phyloP scores from a whole-genome alignment of 2,329 filamentous ascomycete genomes.

The Mycogone perniciosa region DNA sequence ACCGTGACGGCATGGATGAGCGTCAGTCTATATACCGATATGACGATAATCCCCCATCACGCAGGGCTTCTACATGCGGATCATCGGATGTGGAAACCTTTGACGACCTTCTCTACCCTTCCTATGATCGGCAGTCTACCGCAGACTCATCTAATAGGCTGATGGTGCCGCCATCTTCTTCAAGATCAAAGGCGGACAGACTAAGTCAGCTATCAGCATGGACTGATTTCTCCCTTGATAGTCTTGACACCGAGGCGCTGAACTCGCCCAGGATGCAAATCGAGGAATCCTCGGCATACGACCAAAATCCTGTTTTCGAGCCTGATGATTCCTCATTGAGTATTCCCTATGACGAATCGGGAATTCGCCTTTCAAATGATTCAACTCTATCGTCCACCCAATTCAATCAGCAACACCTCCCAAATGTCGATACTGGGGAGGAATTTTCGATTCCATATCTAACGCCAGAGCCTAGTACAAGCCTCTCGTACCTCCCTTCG shows the following conservation, averaged over 20 bases:
- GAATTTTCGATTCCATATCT: conserved; percentile 46
- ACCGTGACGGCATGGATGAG: conserved; percentile 23
- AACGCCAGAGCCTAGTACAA: conserved; percentile 27
- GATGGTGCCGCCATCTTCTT: conserved; percentile 41
- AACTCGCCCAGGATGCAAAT: conserved; percentile 25
- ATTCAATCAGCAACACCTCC: conserved; percentile 35
- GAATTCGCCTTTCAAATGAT: conserved; percentile 20
- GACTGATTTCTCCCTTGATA: conserved; percentile 55
- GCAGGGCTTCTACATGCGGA: conserved; percentile 35
- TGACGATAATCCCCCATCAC: conserved; percentile 26
- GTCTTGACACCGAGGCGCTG: conserved; percentile 32
- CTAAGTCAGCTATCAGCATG: conserved; percentile 52
- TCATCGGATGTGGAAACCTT: conserved; percentile 29
- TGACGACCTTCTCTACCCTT: conserved; percentile 23
- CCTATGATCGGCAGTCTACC: conserved; percentile 22
- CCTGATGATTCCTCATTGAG: conserved; percentile 15
- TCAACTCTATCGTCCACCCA: conserved; percentile 22
- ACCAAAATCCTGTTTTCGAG: conserved; percentile 1
- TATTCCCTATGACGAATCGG: conserved; percentile 15
- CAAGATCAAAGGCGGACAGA: conserved; percentile 37
- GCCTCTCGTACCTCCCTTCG: conserved; percentile 28
- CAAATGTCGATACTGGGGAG: conserved; percentile 45
- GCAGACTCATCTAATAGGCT: conserved; percentile 40
- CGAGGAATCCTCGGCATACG: conserved; percentile 25
- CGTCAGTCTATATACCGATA: conserved; percentile 24